Evolutionary conservation across 2,329 filamentous ascomycete genomes (phyloP).

Genomic region (Leptosphaerulina australis): DNA sequence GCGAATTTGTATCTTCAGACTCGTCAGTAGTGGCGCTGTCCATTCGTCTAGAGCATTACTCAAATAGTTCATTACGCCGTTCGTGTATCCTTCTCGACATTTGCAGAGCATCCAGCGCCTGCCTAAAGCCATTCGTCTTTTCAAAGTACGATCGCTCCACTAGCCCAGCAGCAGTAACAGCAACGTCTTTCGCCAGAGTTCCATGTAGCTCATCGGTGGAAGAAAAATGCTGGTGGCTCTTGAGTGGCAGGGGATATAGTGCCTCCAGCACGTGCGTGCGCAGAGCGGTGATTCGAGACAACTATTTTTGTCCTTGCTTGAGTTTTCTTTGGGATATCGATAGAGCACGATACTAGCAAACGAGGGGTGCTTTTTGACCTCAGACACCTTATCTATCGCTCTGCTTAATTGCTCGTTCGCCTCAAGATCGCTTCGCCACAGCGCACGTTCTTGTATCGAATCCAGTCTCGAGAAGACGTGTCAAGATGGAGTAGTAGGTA

Average conservation of each 20-base stretch:
- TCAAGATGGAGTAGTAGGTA: neutral
- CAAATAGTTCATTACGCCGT: slow-evolving; percentile 16
- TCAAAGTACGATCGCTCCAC: slow-evolving; percentile 22
- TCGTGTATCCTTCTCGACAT: slow-evolving; percentile 3
- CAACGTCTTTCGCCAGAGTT: slow-evolving; percentile 12
- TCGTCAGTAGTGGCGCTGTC: slow-evolving; percentile 4
- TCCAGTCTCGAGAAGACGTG: neutral
- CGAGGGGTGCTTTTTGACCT: slow-evolving; percentile 49
- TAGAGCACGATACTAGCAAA: slow-evolving; percentile 67
- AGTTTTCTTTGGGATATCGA: slow-evolving; percentile 65
- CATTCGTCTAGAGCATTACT: slow-evolving; percentile 20
- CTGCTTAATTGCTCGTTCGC: slow-evolving; percentile 45
- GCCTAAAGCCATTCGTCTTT: slow-evolving; percentile 13
- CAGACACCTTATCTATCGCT: neutral
- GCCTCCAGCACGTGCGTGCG: neutral
- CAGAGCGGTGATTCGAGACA: neutral
- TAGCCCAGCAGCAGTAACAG: slow-evolving; percentile 7
- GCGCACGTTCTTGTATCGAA: neutral
- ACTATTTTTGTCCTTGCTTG: neutral
- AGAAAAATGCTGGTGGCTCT: slow-evolving; percentile 10
- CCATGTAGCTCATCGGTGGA: slow-evolving; percentile 15
- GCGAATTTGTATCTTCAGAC: slow-evolving; percentile 2
- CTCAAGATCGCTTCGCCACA: slow-evolving; percentile 53
- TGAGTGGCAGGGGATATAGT: neutral
- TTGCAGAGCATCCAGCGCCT: slow-evolving; percentile 2